A percentile compares a stretch with the other conserved stretches of the same genome.
Evolutionary conservation across 192 early-diverging fungal species (phyloP).

Genomic region (Coemansia sp.): DNA sequence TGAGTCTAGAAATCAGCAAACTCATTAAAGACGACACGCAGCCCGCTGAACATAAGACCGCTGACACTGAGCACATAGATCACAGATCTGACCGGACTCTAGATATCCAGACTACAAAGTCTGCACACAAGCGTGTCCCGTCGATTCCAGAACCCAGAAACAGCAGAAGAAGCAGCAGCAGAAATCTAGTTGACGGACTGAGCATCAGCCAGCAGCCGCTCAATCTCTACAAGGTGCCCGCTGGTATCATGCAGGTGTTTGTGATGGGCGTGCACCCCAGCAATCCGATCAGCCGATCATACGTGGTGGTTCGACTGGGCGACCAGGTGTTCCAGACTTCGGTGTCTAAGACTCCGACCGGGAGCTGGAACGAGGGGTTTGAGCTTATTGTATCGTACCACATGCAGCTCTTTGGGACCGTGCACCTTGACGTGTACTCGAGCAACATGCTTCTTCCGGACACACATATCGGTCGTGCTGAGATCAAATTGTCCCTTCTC

Average conservation of each 20-base stretch:
- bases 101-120: not conserved
- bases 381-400: slow-evolving; percentile 70
- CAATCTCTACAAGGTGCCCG: slow-evolving; percentile 54
- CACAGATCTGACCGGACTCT: not conserved
- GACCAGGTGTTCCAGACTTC: slow-evolving; percentile 69
- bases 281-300: slow-evolving; percentile 60
- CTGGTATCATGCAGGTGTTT: slow-evolving; percentile 61
- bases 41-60: not conserved
- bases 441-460: slow-evolving; percentile 63
- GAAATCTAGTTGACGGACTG: slow-evolving; percentile 34
- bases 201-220: slow-evolving; percentile 53
- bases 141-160: slow-evolving; percentile 24
- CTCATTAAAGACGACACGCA: slow-evolving; percentile 16
- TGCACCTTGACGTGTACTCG: slow-evolving; percentile 71
- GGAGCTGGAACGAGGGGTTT: slow-evolving; percentile 74
- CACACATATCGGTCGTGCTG: slow-evolving; percentile 65
- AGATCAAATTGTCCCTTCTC: slow-evolving; percentile 63
- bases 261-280: slow-evolving; percentile 62
- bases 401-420: slow-evolving; percentile 72
- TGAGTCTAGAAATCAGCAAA: slow-evolving; percentile 40
- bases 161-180: not conserved
- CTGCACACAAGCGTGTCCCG: slow-evolving; percentile 14
- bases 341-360: slow-evolving; percentile 56
- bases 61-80: not conserved
- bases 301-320: slow-evolving; percentile 65